phyloP scores from a whole-genome alignment of 108 stramenopile genomes.

The Nitzschia sp. region DNA sequence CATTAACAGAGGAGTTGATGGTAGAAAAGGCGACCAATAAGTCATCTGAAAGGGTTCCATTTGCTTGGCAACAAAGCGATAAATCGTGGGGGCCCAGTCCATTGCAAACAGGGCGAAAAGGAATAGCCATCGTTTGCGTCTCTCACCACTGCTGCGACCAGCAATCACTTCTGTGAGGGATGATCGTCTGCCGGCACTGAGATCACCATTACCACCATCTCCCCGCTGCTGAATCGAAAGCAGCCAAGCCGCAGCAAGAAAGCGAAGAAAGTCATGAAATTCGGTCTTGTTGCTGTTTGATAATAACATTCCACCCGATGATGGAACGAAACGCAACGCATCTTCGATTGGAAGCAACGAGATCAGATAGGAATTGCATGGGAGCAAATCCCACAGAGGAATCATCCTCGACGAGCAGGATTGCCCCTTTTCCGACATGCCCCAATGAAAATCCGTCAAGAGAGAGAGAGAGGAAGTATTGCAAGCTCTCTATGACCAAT shows the following conservation, averaged over 20 bases:
- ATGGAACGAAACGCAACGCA: not conserved
- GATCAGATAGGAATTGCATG: constrained; percentile 6
- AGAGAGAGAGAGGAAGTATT: too few relatives aligned
- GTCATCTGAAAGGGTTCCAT: not conserved
- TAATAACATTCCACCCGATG: too few relatives aligned
- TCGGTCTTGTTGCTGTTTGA: not conserved
- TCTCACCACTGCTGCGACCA: too few relatives aligned
- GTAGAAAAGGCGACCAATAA: too few relatives aligned
- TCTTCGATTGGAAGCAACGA: constrained; percentile 14
- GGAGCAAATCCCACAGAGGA: constrained; percentile 5
- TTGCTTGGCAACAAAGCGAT: not conserved
- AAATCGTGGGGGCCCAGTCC: not conserved
- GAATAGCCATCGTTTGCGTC: not conserved
- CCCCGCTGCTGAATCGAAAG: not conserved
- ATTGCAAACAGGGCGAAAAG: not conserved
- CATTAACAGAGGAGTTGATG: not conserved
- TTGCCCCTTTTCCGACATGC: too few relatives aligned
- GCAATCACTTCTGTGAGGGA: not conserved
- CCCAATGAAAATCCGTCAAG: too few relatives aligned
- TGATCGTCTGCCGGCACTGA: too few relatives aligned
- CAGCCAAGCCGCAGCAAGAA: not conserved
- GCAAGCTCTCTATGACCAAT: too few relatives aligned
- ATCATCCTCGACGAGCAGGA: not conserved
- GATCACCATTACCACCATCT: too few relatives aligned
- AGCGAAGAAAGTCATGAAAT: not conserved